These are phyloP conservation scores for Paraphaeosphaeria minitans DNA, from an alignment of 2,329 filamentous ascomycete genomes.

Conservation along the genomic window DNA sequence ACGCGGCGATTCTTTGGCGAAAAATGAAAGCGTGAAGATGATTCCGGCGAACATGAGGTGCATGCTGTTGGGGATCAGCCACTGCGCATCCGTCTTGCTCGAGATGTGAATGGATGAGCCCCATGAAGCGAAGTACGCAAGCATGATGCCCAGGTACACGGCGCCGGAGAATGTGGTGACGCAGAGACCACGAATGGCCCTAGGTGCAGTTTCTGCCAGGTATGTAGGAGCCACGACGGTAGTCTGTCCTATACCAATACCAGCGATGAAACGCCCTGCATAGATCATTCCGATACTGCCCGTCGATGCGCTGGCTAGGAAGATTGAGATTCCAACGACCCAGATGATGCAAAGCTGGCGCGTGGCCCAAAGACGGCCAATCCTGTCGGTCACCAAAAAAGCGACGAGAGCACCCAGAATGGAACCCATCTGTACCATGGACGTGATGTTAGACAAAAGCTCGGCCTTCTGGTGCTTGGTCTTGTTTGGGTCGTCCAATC, in stretches of 20 bases:
- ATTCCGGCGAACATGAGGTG: constrained; percentile 78
- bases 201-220: constrained; percentile 73
- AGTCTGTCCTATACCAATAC: constrained; percentile 69
- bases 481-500: constrained; percentile 39
- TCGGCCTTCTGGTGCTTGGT: constrained; percentile 40
- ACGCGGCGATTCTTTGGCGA: constrained; percentile 72
- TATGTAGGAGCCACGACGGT: constrained; percentile 73
- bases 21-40: constrained; percentile 72
- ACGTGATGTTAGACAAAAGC: constrained; percentile 68
- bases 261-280: constrained; percentile 69
- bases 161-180: constrained; percentile 72
- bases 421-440: constrained; percentile 81
- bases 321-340: constrained; percentile 50
- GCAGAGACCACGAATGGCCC: constrained; percentile 72
- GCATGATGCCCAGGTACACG: constrained; percentile 78
- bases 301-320: constrained; percentile 42
- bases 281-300: constrained; percentile 59
- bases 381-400: constrained; percentile 55
- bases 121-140: constrained; percentile 75
- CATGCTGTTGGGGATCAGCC: constrained; percentile 73
- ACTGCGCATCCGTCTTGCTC: constrained; percentile 48
- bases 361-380: constrained; percentile 52
- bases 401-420: constrained; percentile 71
- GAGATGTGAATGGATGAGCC: constrained; percentile 59
- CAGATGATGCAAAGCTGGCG: constrained; percentile 50